Evolutionary conservation across 768 basidiomycete species (phyloP), one percentile per base, ranked within the genome.

Genomic region (Boletus reticulatus): DNA sequence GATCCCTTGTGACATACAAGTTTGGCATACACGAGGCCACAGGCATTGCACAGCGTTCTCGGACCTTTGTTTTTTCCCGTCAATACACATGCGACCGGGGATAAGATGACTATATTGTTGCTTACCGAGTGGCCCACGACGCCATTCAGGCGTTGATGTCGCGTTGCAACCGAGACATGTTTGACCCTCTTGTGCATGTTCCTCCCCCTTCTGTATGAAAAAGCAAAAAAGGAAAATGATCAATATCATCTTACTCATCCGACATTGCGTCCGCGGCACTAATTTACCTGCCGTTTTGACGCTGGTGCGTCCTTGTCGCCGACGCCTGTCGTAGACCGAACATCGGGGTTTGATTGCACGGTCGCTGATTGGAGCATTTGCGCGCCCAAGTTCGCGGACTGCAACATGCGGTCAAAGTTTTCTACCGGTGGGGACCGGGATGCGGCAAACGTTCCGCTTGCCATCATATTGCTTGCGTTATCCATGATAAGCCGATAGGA

Each of bases 101-200:
- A 58, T 53, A 60, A 63, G 57, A 65, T 17, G 57, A 65, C 58
- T 50, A 54, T 36, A 14, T n/a, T 20, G 36, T 43, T 43, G 72
- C 77, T 69, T 67, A 91, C 89, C 90, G 75, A 92, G 71, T 14
- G 90, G 90, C 1, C 90, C 90, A 58, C 91, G 76, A 52, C 90
- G 78, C 90, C 91, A 93, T 75, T 93, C 90, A 7, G 90, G 90
- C 59, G 90, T 93, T 53, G 89, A 86, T 16, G 91, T 93, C 58
- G 89, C 90, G 63, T 75, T 80, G 73, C 90, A 93, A 32, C 89
- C 91, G 32, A 90, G 76, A 72, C 90, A 93, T 24, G 80, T 87
- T 68, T 92, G 90, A 16, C 82, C 82, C 53, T 87, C 86, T 57
- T 76, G 75, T 53, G 71, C 72, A 51, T 74, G 74, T 48, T 74